Evolutionary conservation across 805 yeast species (phyloP), one percentile per base, ranked within the genome.

Genomic region (Kuraishia hungarica): DNA sequence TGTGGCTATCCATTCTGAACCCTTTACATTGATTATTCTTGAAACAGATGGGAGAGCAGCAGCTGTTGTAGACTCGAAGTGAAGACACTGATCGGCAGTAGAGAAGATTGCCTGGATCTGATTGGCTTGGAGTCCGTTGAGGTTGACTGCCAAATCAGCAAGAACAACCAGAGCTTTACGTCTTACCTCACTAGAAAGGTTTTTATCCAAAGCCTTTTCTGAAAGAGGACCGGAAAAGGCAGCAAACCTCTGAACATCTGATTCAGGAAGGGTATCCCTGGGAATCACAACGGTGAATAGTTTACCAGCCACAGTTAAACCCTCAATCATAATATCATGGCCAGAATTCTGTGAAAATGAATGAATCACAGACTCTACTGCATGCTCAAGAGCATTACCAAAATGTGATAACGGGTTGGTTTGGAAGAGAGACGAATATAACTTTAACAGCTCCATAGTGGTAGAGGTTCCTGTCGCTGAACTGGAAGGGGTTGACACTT

Each of bases 401-500:
- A 75, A 66, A 48, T 58, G 63, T 23, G 62, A 54, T 39, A 75
- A 53, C 2, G 67, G 59, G 55, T 71, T 73, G 11, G 64, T 63
- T 5, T 58, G 53, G n/a, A 75, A 56, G 1, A 74, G 56, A 1
- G 70, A 61, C 2, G 71, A 63, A 54, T 74, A 75, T 53, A 76
- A 72, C 54, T 62, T 72, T 51, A 72, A 56, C 23, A 69, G 57
- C 20, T 71, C 76, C 28, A 35, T 6, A 17, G 43, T 35, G 43
- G 43, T 35, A 3, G 43, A 35, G 3, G 43, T 35, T 7, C 43
- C 43, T 6, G 43, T 35, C 4, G 17, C 43, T 35, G 43, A 35
- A 15, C 17, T 35, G 17, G 43, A 10, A 35, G 43, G 43, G 11
- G 43, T 3, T 35, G n/a, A 7, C 43, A 7, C 43, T 15, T 35